phyloP scores from a whole-genome alignment of 768 basidiomycete genomes.

The Dioszegia hungarica region DNA sequence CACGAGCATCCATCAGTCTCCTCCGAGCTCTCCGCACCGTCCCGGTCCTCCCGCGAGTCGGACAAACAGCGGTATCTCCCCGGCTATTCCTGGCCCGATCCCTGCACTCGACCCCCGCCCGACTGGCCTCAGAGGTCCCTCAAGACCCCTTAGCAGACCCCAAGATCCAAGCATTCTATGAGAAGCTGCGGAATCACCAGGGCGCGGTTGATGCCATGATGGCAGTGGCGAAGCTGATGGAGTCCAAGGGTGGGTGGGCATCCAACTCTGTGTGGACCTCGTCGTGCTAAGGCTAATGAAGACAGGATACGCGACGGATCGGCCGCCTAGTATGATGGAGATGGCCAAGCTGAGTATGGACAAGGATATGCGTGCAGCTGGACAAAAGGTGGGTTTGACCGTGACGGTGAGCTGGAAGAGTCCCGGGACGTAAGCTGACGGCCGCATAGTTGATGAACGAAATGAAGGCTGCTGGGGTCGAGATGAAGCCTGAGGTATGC shows the following conservation, averaged over 20 bases:
- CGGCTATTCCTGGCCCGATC: constrained; percentile 3
- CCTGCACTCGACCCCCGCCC: constrained; percentile 11
- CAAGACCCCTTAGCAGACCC: constrained; percentile 28
- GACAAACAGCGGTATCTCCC: neutral
- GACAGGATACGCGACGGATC: constrained; percentile 34
- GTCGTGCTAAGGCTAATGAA: neutral
- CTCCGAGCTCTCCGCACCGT: neutral
- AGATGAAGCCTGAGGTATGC: constrained; percentile 30
- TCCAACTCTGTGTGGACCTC: neutral
- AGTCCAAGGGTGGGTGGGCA: constrained; percentile 33
- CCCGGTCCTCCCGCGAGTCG: neutral
- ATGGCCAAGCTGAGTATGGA: constrained; percentile 39
- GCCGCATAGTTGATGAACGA: constrained; percentile 29
- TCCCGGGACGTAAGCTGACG: neutral
- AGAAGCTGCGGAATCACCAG: constrained; percentile 33
- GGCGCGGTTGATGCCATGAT: constrained; percentile 37
- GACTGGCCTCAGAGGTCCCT: constrained; percentile 22
- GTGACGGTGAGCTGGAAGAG: neutral
- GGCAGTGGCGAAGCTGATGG: constrained; percentile 27
- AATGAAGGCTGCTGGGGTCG: constrained; percentile 38
- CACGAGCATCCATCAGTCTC: neutral
- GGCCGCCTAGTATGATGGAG: constrained; percentile 30
- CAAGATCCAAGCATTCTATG: constrained; percentile 23
- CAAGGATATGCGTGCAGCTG: constrained; percentile 33
- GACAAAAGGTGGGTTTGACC: constrained; percentile 20